phyloP scores from a whole-genome alignment of 352 stramenopile genomes.

The Phytopythium boreale region DNA sequence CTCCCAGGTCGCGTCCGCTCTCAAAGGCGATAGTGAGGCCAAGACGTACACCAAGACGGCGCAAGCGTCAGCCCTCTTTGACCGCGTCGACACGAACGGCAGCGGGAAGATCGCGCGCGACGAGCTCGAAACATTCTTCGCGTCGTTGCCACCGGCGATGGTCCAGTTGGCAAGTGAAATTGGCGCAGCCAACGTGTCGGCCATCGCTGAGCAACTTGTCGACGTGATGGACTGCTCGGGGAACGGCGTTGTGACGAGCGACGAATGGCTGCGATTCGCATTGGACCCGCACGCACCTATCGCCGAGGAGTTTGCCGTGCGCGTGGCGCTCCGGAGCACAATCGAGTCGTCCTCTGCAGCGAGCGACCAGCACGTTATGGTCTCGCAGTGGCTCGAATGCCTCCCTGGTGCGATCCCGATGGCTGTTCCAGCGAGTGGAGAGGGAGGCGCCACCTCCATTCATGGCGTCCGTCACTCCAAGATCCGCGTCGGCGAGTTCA shows the following conservation, averaged over 20 bases:
- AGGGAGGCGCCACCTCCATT: not conserved
- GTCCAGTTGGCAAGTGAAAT: not conserved
- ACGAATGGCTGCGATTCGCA: constrained; percentile 49
- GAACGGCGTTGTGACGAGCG: constrained; percentile 52
- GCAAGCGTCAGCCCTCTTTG: constrained; percentile 28
- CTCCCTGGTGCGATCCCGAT: constrained; percentile 33
- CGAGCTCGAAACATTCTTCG: constrained; percentile 49
- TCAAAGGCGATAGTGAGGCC: not conserved
- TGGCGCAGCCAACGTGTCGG: not conserved
- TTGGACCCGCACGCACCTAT: constrained; percentile 9
- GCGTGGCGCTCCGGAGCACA: constrained; percentile 1
- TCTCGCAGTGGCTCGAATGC: constrained; percentile 36
- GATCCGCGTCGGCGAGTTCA: constrained; percentile 57
- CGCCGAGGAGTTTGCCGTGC: constrained; percentile 24
- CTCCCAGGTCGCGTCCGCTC: not conserved
- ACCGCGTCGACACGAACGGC: constrained; percentile 39
- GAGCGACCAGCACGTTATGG: not conserved
- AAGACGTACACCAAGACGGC: not conserved
- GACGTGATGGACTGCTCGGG: constrained; percentile 43
- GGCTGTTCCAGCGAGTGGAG: not conserved
- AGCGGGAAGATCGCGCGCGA: constrained; percentile 54
- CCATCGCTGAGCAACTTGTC: constrained; percentile 32
- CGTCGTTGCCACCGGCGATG: not conserved
- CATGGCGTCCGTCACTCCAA: constrained; percentile 20
- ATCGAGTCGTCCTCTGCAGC: not conserved